A percentile compares a stretch with the other conserved stretches of the same genome.
phyloP scores from a whole-genome alignment of 1,139 yeast genomes.

The Zygosaccharomyces sapae region DNA sequence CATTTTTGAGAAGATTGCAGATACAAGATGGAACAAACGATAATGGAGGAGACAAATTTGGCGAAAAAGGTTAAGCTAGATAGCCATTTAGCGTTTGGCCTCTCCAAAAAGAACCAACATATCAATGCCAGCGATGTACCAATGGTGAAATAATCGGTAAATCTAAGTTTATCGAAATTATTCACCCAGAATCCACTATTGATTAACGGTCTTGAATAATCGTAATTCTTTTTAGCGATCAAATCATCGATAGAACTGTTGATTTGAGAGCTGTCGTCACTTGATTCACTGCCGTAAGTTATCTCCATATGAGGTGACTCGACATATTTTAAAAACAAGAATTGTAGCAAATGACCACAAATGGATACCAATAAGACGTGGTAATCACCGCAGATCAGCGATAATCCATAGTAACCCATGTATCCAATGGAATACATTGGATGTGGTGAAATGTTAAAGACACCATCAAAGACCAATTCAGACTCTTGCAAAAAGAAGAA shows the following conservation, averaged over 20 bases:
- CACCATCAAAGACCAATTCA: conserved; percentile 82
- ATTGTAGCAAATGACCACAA: conserved; percentile 75
- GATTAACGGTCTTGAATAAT: conserved; percentile 56
- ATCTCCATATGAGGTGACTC: conserved; percentile 88
- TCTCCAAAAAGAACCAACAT: conserved; percentile 46
- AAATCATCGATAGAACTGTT: conserved; percentile 35
- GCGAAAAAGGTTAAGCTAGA: conserved; percentile 49
- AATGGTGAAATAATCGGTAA: conserved; percentile 59
- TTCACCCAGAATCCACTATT: conserved; percentile 40
- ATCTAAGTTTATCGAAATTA: conserved; percentile 63
- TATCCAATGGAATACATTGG: conserved; percentile 93
- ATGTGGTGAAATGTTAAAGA: conserved; percentile 86
- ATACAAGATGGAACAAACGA: conserved; percentile 51
- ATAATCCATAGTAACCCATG: conserved; percentile 83
- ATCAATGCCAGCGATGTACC: conserved; percentile 45
- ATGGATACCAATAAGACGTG: conserved; percentile 67
- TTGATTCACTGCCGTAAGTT: conserved; percentile 48
- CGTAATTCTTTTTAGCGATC: conserved; percentile 36
- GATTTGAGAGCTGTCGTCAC: conserved; percentile 13
- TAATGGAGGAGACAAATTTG: conserved; percentile 51
- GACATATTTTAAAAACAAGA: conserved; percentile 68
- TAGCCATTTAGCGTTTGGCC: conserved; percentile 36
- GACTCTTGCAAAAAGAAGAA: conserved; percentile 78
- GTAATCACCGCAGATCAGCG: conserved; percentile 72
- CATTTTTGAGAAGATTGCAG: conserved; percentile 60